Base-by-base conservation (phyloP, 345 rosid species). In the Citrus reticulata region DNA sequence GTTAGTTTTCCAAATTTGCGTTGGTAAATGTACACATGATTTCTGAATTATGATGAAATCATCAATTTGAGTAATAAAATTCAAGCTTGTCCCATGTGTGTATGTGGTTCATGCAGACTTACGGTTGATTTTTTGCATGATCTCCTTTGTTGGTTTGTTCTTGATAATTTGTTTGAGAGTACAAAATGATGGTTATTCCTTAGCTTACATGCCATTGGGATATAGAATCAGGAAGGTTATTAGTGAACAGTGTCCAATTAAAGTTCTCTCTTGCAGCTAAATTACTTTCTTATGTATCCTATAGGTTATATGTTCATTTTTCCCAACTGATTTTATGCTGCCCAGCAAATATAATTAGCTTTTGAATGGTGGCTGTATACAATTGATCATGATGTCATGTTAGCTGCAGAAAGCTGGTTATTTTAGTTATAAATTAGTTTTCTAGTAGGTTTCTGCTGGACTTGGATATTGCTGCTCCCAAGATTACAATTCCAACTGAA, bases 381-480 rank as follows among this genome's bases (percentile, higher is more conserved):
- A 27, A 25, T 37, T 68, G 66, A 20, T 62, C 29, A 75, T 32
- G 10, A 27, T 75, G 32, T 62, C 59, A 9, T 19, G 1, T 49
- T 14, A 75, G 55, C n/a, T 63, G 22, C 35, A 25, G 27, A 40
- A 25, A 32, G 35, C 40, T 75, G 69, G 30, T 64, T 63, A 49
- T 62, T 27, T 9, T 63, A 19, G 59, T 75, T 9, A 4, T 62
- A 29, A 64, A 30, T 46, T 64, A 19, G 22, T 22, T 75, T 83
- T 30, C 35, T 86, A 62, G 66, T 84, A 96, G 99, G 92, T 96
- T 96, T 86, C 81, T 90, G 78, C 91, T 96, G 87, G 93, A 96
- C 90, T 85, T 96, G 90, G 98, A 93, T 85, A 93, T 96, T 82
- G 98, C 99, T 49, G 99, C 97, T 80, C 99, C 99, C 72, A 96